Evolutionary conservation across 2,329 filamentous ascomycete species (phyloP), one percentile per base, ranked within the genome.

Genomic region (Fusarium citri): DNA sequence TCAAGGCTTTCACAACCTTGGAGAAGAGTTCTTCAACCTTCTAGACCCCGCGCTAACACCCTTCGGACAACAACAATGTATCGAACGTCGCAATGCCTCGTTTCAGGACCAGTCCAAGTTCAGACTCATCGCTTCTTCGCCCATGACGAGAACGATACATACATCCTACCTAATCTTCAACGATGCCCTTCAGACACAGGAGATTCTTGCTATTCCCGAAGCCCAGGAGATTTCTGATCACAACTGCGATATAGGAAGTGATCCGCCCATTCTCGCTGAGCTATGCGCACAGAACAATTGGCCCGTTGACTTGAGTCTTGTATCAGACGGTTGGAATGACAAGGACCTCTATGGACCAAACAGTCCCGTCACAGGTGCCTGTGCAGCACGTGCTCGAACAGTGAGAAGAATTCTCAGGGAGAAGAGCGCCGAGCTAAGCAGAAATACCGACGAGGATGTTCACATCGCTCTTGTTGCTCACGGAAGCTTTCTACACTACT

Each of bases 171-270:
- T 71, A 8, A 31, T 72, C 3, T 71, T 71, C 5, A 10, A 49
- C 7, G 34, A 58, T 2, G 66, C 68, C 11, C 31, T 71, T 2
- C 48, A 71, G 37, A 49, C 28, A 22, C 55, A 63, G 25, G 45
- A 41, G 3, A 66, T 71, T 8, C 22, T 71, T 34, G 68, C 68
- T 20, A 60, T 71, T 16, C 68, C 68, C 1, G 68, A 72, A 11
- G 68, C 68, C 2, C 68, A 71, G 14, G 68, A 71, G 26, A 66
- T 71, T 20, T 66, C 53, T 4, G 68, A 71, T n/a, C 67, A 71
- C 25, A 50, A 42, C 5, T 69, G 68, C 11, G 68, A 71, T 45
- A 71, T 43, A 6, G 68, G 68, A n/a, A 53, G 37, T 5, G 43
- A 62, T 2, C 55, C 53, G 1, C 45, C 50, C 12, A 14, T 48